Base-by-base conservation (phyloP, 2,329 filamentous ascomycete species). In the Teratosphaeria viscida region DNA sequence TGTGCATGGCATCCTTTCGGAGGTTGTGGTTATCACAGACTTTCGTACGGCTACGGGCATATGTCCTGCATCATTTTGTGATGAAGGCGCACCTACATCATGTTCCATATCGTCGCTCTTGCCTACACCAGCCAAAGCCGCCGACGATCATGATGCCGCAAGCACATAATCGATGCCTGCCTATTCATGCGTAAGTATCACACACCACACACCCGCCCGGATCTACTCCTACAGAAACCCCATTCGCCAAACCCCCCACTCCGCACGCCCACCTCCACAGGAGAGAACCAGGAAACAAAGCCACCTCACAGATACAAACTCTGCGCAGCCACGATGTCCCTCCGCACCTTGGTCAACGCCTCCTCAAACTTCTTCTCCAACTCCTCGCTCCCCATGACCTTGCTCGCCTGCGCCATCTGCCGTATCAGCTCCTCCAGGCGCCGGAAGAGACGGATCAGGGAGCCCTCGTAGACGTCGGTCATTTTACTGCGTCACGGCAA, bases 301-400 rank as follows among this genome's bases (percentile, higher is more conserved):
- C 7, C n/a, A 19, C 19, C 16, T 56, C 23, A 94, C 73, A 96
- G 80, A 73, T 96, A 97, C 74, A 97, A 78, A 68, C 89, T 95
- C 78, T 96, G 92, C 55, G 92, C 90, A 27, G 92, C 91, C 61
- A 99, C 92, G 73, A 99, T 92, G 73, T 97, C 94, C 70, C 94
- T 83, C 74, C 90, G 84, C 58, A 97, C 88, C 82, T 95, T 94
- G 60, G 82, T 81, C 67, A 99, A 78, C 62, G 90, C 88, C 66
- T 85, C 83, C 70, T 96, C 92, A 71, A 99, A 99, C 77, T 96
- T 96, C 72, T 86, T 83, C 70, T 92, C 88, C 59, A 99, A 79
- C 69, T 97, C 94, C 63, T 95, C 90, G 72, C 89, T 96, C 69
- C 94, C 94, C 94, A 99, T 99, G 63, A 96, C 92, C 78, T 96